A percentile compares a stretch with the other conserved stretches of the same genome.
These are phyloP conservation scores for Chytriomyces hyalinus DNA, from an alignment of 192 early-diverging fungal species.

Conservation along the genomic window DNA sequence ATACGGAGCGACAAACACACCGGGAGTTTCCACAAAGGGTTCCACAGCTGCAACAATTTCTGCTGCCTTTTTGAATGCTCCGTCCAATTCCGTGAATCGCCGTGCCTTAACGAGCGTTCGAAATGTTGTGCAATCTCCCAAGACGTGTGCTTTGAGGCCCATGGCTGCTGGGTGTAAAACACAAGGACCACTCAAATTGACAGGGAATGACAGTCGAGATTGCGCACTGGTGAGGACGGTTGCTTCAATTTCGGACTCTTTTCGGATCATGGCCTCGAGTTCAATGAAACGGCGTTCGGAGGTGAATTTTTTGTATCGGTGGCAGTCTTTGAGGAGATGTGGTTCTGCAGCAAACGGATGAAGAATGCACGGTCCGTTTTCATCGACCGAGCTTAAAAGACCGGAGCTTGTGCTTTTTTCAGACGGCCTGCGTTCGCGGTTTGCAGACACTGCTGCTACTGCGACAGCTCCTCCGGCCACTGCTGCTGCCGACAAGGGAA, in stretches of 20 bases:
- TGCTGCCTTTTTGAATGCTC: slow-evolving; percentile 6
- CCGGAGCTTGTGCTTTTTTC: not conserved
- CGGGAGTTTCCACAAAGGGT: not conserved
- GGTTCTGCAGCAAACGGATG: slow-evolving; percentile 15
- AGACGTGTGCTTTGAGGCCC: not conserved
- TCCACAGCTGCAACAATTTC: slow-evolving; percentile 8
- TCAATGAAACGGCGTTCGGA: slow-evolving; percentile 8
- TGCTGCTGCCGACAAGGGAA: not conserved
- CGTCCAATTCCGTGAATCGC: slow-evolving; percentile 15
- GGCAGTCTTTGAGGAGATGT: slow-evolving; percentile 16
- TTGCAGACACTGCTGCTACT: not conserved
- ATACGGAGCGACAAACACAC: not conserved
- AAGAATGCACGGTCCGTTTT: slow-evolving; percentile 5
- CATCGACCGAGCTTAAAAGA: slow-evolving; percentile 6
- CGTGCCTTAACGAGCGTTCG: not conserved
- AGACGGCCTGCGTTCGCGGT: not conserved
- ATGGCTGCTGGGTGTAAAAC: slow-evolving; percentile 22
- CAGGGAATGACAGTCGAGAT: slow-evolving; percentile 5
- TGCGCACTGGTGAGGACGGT: not conserved
- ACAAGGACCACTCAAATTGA: slow-evolving; percentile 11
- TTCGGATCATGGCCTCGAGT: not conserved
- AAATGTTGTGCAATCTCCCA: slow-evolving; percentile 9
- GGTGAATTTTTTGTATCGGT: not conserved
- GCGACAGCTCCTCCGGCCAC: not conserved
- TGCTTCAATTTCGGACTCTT: not conserved